Evolutionary conservation across 371 early-diverging fungal species (phyloP).

Genomic region (Rhizopus microsporus): DNA sequence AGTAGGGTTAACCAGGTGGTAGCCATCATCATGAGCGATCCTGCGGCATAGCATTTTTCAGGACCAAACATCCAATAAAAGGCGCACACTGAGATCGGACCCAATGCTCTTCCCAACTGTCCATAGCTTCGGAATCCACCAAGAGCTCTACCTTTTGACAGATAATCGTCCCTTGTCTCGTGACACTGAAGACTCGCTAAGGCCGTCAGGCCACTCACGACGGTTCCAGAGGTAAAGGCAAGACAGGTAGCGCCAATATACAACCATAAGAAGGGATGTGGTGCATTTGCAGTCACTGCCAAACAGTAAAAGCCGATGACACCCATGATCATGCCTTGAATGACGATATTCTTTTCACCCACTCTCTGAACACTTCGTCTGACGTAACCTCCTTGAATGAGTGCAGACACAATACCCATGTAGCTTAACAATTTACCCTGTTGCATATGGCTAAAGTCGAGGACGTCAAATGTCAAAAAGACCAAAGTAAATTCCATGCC

Average conservation of each 20-base stretch:
- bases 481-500: slow-evolving; percentile 98
- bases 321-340: slow-evolving; percentile 81
- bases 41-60: slow-evolving; percentile 50
- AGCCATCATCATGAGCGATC: slow-evolving; percentile 33
- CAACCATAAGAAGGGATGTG: slow-evolving; percentile 16
- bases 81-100: slow-evolving; percentile 86
- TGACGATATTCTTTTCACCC: slow-evolving; percentile 70
- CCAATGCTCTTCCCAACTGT: slow-evolving; percentile 90
- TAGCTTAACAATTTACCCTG: slow-evolving; percentile 89
- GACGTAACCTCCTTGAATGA: slow-evolving; percentile 94
- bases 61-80: slow-evolving; percentile 90
- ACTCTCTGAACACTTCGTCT: slow-evolving; percentile 71
- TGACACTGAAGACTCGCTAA: slow-evolving; percentile 67
- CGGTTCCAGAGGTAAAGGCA: slow-evolving; percentile 92
- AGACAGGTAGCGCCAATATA: slow-evolving; percentile 72
- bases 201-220: slow-evolving; percentile 87
- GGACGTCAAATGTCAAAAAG: slow-evolving; percentile 91
- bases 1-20: slow-evolving; percentile 20
- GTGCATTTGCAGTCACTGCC: slow-evolving; percentile 48
- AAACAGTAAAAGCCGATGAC: slow-evolving; percentile 68
- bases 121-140: slow-evolving; percentile 90
- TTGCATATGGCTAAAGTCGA: slow-evolving; percentile 82
- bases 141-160: slow-evolving; percentile 71
- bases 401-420: slow-evolving; percentile 86
- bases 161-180: slow-evolving; percentile 33